phyloP scores from a whole-genome alignment of 805 yeast genomes.

The Cyberlindnera meyerae region DNA sequence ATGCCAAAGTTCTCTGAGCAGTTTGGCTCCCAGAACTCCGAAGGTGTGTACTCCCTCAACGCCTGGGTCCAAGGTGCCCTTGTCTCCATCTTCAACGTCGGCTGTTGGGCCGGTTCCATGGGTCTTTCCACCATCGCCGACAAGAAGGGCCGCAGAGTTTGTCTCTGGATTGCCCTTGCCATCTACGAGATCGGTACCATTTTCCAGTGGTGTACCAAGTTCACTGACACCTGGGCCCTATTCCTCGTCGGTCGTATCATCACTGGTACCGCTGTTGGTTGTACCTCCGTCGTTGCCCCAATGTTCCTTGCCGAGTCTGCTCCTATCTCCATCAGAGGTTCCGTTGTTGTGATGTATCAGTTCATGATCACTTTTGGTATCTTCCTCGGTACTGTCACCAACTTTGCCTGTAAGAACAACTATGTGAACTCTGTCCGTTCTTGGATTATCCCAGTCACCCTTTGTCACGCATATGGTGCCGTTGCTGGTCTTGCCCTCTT shows the following conservation, averaged over 20 bases:
- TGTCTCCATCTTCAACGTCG: conserved; percentile 56
- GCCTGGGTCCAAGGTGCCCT: conserved; percentile 47
- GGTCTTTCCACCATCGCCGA: conserved; percentile 54
- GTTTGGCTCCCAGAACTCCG: conserved; percentile 41
- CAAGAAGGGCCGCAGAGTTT: conserved; percentile 53
- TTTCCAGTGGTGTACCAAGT: conserved; percentile 49
- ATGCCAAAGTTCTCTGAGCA: conserved; percentile 51
- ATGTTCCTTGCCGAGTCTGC: conserved; percentile 66
- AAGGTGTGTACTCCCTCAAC: conserved; percentile 39
- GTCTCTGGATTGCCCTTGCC: conserved; percentile 47
- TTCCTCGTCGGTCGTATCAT: conserved; percentile 58
- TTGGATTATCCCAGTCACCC: conserved; percentile 66
- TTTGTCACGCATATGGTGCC: conserved; percentile 38
- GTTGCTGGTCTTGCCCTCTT: conserved; percentile 40
- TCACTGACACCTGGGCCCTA: conserved; percentile 49
- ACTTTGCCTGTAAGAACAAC: conserved; percentile 48
- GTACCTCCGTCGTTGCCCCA: conserved; percentile 71
- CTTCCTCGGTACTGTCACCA: conserved; percentile 63
- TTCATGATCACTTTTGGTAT: conserved; percentile 69
- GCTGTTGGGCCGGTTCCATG: conserved; percentile 69
- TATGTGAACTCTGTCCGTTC: conserved; percentile 44
- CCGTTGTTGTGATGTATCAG: conserved; percentile 68
- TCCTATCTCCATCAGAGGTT: conserved; percentile 65
- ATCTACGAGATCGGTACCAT: conserved; percentile 58
- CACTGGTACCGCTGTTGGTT: conserved; percentile 76